phyloP scores from a whole-genome alignment of 225 moss, liverwort and hornwort species.

The Thuidium tamariscinum region DNA sequence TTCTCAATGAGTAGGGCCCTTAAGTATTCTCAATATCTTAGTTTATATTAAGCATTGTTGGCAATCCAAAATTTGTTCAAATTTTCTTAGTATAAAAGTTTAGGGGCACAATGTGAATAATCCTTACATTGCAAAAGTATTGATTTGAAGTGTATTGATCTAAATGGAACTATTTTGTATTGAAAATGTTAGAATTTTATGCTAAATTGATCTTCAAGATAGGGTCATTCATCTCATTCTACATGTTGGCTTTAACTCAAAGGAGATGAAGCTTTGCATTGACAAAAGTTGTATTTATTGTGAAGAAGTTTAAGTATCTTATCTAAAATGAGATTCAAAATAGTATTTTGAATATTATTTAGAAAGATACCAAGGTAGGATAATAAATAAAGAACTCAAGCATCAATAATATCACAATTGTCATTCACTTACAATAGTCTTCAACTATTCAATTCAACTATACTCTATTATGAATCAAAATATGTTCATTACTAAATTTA shows the following conservation, averaged over 20 bases:
- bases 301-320: background rate
- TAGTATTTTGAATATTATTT: background rate
- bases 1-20: background rate
- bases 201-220: too few species aligned
- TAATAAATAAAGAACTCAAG: background rate
- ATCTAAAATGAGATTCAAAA: too few species aligned
- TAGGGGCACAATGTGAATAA: too few species aligned
- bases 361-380: background rate
- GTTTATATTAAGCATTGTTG: background rate
- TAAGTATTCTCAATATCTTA: background rate
- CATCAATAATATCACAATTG: background rate
- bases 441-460: too few species aligned
- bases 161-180: too few species aligned
- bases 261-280: background rate
- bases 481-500: background rate
- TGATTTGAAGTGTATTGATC: background rate
- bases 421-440: too few species aligned
- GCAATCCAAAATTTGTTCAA: background rate
- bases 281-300: background rate
- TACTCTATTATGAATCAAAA: fast-evolving
- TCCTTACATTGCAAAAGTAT: background rate
- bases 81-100: background rate
- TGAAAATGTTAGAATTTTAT: fast-evolving
- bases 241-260: too few species aligned
- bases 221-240: background rate